phyloP scores from a whole-genome alignment of 306 rosid species.

The Begonia masoniana region DNA sequence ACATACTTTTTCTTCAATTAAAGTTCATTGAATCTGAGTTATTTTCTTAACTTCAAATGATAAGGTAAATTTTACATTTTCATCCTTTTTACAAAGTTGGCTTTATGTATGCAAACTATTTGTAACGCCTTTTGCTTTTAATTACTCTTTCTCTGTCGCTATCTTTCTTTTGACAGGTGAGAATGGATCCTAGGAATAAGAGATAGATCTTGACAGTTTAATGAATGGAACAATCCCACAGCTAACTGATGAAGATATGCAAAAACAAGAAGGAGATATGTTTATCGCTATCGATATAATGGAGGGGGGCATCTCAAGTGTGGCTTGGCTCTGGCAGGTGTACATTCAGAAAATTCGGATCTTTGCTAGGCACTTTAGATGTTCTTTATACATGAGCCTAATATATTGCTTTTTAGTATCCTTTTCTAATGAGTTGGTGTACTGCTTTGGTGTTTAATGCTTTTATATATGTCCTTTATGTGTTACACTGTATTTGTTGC shows the following conservation, averaged over 20 bases:
- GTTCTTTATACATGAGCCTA: neutral
- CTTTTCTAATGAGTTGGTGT: no score
- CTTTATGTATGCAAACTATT: no score
- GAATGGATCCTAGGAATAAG: conserved; percentile 89
- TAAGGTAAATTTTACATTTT: no score
- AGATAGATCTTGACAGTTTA: conserved; percentile 48
- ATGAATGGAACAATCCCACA: conserved; percentile 33
- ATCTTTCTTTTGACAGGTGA: conserved; percentile 37
- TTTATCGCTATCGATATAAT: conserved; percentile 82
- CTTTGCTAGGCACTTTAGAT: conserved; percentile 4
- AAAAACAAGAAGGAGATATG: conserved; percentile 79
- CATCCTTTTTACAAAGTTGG: no score
- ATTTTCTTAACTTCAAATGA: no score
- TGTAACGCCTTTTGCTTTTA: no score
- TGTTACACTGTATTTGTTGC: no score
- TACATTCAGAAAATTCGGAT: neutral
- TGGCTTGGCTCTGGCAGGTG: conserved; percentile 98
- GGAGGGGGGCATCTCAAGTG: conserved; percentile 98
- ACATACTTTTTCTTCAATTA: no score
- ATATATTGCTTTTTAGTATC: no score
- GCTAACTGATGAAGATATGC: conserved; percentile 5
- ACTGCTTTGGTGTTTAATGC: no score
- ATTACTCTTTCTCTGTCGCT: neutral
- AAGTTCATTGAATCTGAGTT: no score
- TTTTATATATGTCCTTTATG: no score